Base-by-base conservation (phyloP, 2,329 filamentous ascomycete genomes). In the Microsporum audouinii region DNA sequence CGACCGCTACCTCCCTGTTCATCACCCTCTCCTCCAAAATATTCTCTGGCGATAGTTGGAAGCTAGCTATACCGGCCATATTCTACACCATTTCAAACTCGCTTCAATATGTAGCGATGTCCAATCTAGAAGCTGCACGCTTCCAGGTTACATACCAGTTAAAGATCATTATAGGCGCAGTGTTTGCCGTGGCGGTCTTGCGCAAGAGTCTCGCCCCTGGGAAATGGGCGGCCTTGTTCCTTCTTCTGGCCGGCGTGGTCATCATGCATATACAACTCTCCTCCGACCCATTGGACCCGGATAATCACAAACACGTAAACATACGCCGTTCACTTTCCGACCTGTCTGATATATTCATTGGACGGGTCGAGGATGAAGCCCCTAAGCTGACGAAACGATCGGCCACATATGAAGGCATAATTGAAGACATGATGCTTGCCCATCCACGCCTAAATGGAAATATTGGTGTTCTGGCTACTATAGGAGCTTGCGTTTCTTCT, bases 101-200 rank as follows among this genome's bases (percentile, higher is more conserved):
- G n/a, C 77, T 97, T 60, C 90, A 96, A 72, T 99, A 96, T 70
- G 83, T 95, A 59, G 92, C 90, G 1, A 84, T 96, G 8, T 90
- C 89, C 63, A 96, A 97, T 67, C 75, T 97, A 68, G 90, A 95
- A 69, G 88, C 92, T 0, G 90, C 94, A 3, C 91, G 92, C 60
- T 97, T 96, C 71, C 91, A 96, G 73, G 86, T 96, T 62, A 84
- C 94, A 31, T 95, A 94, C 72, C 92, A 99, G 75, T 79, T 97
- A 62, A 96, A 96, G 82, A 94, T 97, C 65, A 82, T 96, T 64
- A 89, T 89, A 1, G 94, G 90, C 0, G 91, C 94, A 1, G 74
- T 96, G 34, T 95, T 96, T 74, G 94, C 88, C 65, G 86, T 95
- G 43, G 74, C 84, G 2, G 80, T 97, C 70, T 80, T 97, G 17